These are phyloP conservation scores for Stromatinia cepivora DNA, from an alignment of 2,329 filamentous ascomycete species.

Conservation along the genomic window DNA sequence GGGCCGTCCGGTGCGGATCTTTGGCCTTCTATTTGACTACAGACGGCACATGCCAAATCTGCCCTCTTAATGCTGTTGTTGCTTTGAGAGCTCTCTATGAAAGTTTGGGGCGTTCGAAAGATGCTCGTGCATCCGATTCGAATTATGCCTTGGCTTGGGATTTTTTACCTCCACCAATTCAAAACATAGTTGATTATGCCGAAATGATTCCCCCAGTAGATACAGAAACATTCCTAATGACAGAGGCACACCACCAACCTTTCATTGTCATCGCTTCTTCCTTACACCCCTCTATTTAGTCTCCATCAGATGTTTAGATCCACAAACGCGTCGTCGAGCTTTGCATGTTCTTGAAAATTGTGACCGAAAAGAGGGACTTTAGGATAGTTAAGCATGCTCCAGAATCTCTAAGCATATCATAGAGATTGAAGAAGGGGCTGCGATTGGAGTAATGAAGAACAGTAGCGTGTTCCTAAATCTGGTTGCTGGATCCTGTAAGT, in stretches of 20 bases:
- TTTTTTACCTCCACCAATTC: not conserved
- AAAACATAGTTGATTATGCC: conserved; percentile 2
- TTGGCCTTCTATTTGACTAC: conserved; percentile 28
- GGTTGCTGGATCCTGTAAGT: not conserved
- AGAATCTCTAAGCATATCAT: conserved; percentile 5
- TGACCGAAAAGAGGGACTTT: conserved; percentile 12
- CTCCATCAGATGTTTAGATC: conserved; percentile 13
- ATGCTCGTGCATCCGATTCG: not conserved
- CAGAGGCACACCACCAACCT: not conserved
- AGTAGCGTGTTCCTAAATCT: not conserved
- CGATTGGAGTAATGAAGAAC: not conserved
- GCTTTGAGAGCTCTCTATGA: conserved; percentile 29
- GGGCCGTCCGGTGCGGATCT: conserved; percentile 26
- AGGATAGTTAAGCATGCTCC: conserved; percentile 4
- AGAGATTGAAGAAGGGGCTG: conserved; percentile 14
- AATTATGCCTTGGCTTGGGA: conserved; percentile 13
- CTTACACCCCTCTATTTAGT: conserved; percentile 9
- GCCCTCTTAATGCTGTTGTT: conserved; percentile 30
- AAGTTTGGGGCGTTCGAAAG: not conserved
- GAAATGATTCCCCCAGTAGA: not conserved
- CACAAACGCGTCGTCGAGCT: conserved; percentile 1
- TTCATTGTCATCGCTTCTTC: conserved; percentile 9
- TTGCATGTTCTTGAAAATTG: not conserved
- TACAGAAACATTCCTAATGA: not conserved
- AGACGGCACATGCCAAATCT: conserved; percentile 27